Base-by-base conservation (phyloP, 106 monocot genomes). In the Dendrobium huoshanense region DNA sequence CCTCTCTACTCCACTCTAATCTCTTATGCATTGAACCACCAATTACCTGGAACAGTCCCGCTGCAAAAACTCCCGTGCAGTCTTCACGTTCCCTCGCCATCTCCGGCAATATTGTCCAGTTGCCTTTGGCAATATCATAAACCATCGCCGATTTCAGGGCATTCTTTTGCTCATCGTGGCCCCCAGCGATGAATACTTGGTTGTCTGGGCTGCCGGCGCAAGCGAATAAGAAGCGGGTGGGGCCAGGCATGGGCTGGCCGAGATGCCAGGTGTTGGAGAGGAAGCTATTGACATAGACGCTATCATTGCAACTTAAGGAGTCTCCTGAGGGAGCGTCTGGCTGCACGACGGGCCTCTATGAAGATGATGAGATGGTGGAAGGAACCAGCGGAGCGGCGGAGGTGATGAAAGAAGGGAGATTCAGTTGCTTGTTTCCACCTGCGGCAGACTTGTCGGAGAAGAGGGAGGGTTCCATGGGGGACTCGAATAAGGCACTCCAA, bases 121-220 rank as follows among this genome's bases (percentile, higher is more conserved):
- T 41, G 81, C 87, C 92, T 25, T n/a, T 37, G 19, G 20, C 85
- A 31, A 87, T 77, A 81, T 87, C 91, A 65, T 89, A 92, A 20
- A 67, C 77, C 61, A 81, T 4, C 22, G 86, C 89, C 0, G 89
- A 84, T 18, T 72, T 37, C 80, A 89, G 72, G 29, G 87, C 87
- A 72, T 87, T 89, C 80, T 89, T 89, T 68, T 76, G 78, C 73
- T 89, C 87, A 73, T 92, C 92, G 78, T 92, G 89, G 18, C 92
- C 92, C 13, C 92, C 89, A 61, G 87, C 92, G 10, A 92, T 75
- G 72, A 79, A 79, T 16, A 92, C 87, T 11, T 25, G 48, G 45
- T 77, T n/a, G 9, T 33, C 65, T 37, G 31, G 31, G 29, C 24
- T 54, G 25, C 84, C 42, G 11, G 88, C 80, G 83, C 88, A 88